These are phyloP conservation scores for Fusarium sp. DNA, from an alignment of 2,329 filamentous ascomycete genomes.

Conservation along the genomic window DNA sequence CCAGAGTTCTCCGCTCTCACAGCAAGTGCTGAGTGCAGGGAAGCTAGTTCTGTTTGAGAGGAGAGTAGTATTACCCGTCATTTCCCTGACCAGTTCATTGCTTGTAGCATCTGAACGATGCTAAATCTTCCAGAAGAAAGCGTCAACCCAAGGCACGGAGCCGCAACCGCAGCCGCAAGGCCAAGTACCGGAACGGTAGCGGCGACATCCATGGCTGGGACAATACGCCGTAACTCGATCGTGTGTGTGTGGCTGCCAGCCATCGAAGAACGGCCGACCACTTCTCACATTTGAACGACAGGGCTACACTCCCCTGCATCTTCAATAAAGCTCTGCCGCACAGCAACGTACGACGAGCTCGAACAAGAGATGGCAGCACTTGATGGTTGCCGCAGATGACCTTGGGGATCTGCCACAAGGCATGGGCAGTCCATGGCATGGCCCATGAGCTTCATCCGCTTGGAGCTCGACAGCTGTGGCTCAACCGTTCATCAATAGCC, in stretches of 20 bases:
- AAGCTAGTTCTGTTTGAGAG: not conserved
- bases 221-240: constrained; percentile 22
- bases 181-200: constrained; percentile 18
- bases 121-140: constrained; percentile 4
- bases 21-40: not conserved
- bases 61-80: not conserved
- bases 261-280: constrained; percentile 19
- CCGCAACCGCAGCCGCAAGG: constrained; percentile 26
- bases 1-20: constrained; percentile 23
- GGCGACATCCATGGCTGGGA: constrained; percentile 16
- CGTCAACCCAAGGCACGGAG: constrained; percentile 24
- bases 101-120: not conserved
- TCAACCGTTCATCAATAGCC: not conserved
- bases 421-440: not conserved
- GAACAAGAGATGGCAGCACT: not conserved
- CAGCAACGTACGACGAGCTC: not conserved
- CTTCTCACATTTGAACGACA: constrained; percentile 20
- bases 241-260: constrained; percentile 26
- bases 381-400: not conserved
- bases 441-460: not conserved
- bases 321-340: constrained; percentile 6
- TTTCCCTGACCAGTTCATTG: constrained; percentile 16
- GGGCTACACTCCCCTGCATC: constrained; percentile 13
- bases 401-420: not conserved
- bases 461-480: not conserved